These are phyloP conservation scores for Nakaseomyces glabratus DNA, from an alignment of 1,139 yeast species.

Conservation along the genomic window DNA sequence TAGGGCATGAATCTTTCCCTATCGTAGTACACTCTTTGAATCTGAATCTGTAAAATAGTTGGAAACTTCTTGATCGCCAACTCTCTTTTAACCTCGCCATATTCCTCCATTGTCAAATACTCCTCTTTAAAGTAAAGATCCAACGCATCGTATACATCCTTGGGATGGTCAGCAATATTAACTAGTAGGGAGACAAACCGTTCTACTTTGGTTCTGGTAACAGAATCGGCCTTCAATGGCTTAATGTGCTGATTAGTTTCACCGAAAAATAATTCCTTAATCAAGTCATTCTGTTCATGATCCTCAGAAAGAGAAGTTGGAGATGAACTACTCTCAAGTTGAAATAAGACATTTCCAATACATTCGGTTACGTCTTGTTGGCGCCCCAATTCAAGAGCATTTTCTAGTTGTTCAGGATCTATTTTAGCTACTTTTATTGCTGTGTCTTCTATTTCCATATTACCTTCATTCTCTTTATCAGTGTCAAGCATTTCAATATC, in stretches of 20 bases:
- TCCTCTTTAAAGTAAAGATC: constrained; percentile 73
- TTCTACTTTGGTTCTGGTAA: constrained; percentile 55
- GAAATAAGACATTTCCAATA: constrained; percentile 88
- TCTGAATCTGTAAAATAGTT: constrained; percentile 77
- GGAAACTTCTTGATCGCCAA: constrained; percentile 68
- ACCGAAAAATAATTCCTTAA: constrained; percentile 77
- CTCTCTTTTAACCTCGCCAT: constrained; percentile 62
- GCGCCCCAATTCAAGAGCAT: constrained; percentile 71
- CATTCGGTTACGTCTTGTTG: constrained; percentile 98
- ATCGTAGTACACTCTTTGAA: constrained; percentile 88
- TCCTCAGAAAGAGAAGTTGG: constrained; percentile 60
- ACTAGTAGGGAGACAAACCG: constrained; percentile 74
- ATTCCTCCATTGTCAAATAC: constrained; percentile 55
- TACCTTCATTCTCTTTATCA: constrained; percentile 9
- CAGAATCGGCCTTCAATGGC: constrained; percentile 29
- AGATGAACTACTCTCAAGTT: constrained; percentile 79
- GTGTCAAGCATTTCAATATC: constrained; percentile 18
- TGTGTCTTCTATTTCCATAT: constrained; percentile 6
- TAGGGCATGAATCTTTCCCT: constrained; percentile 63
- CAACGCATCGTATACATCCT: constrained; percentile 80
- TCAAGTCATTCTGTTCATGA: constrained; percentile 72
- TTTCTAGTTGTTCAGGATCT: constrained; percentile 55
- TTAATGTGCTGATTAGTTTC: constrained; percentile 48
- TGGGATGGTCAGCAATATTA: constrained; percentile 80
- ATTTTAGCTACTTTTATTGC: constrained; percentile 35